Base-by-base conservation (phyloP, 768 basidiomycete species). In the Gloeopeniophorella convolvens region DNA sequence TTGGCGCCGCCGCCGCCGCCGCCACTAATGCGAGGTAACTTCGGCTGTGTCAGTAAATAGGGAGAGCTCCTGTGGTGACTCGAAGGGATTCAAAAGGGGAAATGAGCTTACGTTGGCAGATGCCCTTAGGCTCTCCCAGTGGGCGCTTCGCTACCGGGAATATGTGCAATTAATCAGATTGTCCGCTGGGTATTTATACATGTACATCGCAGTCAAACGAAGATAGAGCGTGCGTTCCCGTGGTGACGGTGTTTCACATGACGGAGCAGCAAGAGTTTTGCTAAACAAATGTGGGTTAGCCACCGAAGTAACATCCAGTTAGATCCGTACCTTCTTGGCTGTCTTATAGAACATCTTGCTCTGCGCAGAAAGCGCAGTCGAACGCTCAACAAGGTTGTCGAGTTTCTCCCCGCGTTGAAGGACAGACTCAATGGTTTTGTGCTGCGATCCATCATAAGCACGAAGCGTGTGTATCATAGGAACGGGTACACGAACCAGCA, bases 281-380 rank as follows among this genome's bases (percentile, higher is more conserved):
- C 89, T 93, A 64, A 26, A 49, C 30, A 49, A 37, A 35, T 18
- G 45, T 46, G 15, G 36, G 5, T 53, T 23, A n/a, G 27, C 27
- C 26, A 34, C 32, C 4, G 18, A 41, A 24, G 15, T 12, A 16
- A 9, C n/a, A 20, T 11, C 24, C 23, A 9, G 16, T 16, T 26
- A 42, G 16, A 10, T 3, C 62, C 77, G 44, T 48, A 92, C 94
- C 86, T 94, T 95, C 86, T 97, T 98, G 2, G 95, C 92, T 7
- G 94, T 96, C 85, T 97, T 96, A 75, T 97, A 98, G 66, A 99
- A 99, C 85, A 90, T 88, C 82, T 97, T 97, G 70, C 82, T 90
- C 70, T 93, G 90, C 13, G 80, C 72, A 32, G 91, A 90, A 48
- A 97, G 69, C 28, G 85, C 84, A 63, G 89, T 84, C 48, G 93